phyloP scores from a whole-genome alignment of 1,139 yeast species.

The Taphrina deformans region DNA sequence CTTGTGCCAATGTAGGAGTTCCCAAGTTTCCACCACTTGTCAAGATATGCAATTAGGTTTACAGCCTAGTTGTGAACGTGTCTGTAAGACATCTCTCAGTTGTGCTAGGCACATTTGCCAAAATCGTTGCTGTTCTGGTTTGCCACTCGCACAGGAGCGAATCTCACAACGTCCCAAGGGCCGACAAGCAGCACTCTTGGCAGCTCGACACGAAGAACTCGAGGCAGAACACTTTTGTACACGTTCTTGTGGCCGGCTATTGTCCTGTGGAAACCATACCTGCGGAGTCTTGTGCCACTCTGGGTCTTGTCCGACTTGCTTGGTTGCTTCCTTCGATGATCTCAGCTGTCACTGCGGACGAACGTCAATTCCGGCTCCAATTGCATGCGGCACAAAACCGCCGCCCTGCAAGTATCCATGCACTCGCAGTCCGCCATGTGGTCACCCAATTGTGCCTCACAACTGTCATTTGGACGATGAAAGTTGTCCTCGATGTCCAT shows the following conservation, averaged over 20 bases:
- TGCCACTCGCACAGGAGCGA: slow-evolving; percentile 61
- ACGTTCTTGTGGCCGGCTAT: slow-evolving; percentile 62
- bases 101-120: slow-evolving; percentile 81
- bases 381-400: slow-evolving; percentile 75
- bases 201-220: slow-evolving; percentile 51
- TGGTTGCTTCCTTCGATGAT: slow-evolving; percentile 80
- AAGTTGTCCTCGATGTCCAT: slow-evolving; percentile 77
- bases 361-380: slow-evolving; percentile 80
- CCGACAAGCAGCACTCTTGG: slow-evolving; percentile 39
- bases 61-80: slow-evolving; percentile 64
- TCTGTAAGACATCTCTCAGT: slow-evolving; percentile 72
- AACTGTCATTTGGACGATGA: slow-evolving; percentile 67
- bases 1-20: slow-evolving; percentile 47
- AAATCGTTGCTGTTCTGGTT: slow-evolving; percentile 67
- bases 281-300: slow-evolving; percentile 78
- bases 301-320: slow-evolving; percentile 81
- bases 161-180: slow-evolving; percentile 52
- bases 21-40: slow-evolving; percentile 38
- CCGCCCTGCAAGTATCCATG: slow-evolving; percentile 74
- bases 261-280: slow-evolving; percentile 70
- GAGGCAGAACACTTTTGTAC: slow-evolving; percentile 82
- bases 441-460: slow-evolving; percentile 73
- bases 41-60: slow-evolving; percentile 31
- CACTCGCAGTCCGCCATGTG: slow-evolving; percentile 62
- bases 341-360: slow-evolving; percentile 81